Base-by-base conservation (phyloP, 257 asterid species). In the Echites panduratus region DNA sequence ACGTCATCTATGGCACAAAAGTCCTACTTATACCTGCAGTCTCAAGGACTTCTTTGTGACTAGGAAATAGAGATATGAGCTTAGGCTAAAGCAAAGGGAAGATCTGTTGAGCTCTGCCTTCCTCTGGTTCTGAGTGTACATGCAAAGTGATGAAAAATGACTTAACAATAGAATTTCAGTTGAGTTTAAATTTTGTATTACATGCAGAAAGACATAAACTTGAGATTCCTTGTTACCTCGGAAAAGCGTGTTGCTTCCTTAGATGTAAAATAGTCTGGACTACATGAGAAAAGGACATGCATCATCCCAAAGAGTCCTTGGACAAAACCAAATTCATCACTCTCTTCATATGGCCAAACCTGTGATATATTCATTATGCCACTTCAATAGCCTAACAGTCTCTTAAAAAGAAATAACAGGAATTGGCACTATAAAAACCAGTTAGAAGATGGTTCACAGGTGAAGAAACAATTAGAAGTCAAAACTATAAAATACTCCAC, bases 271-370 rank as follows among this genome's bases (percentile, higher is more conserved):
- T 76, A 75, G 65, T 94, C 92, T 32, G 87, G 77, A 66, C 84
- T 85, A 76, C 83, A 84, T 62, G 93, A 85, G 80, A 88, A 91
- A 76, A 91, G 90, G 75, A 81, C 77, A 76, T 78, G 82, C 92
- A 86, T 91, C 93, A 90, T 86, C 72, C 86, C 83, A 62, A 87
- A 94, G 66, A 94, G 96, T 77, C 97, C 88, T 89, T 94, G 99
- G 72, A 92, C 69, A 73, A 94, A 88, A 78, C 97, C 99, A 84
- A 80, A 85, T 72, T 87, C 95, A 80, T 86, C 96, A 40, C 84
- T 85, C 83, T 87, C 99, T 79, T 91, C 98, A 84, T 90, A 91
- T 47, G 98, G 96, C 99, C 99, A 94, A 73, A 94, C 97, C 99
- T 84, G 29, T 68, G 76, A 58, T 5, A 59, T 56, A 80, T 68